phyloP scores from a whole-genome alignment of 352 stramenopile genomes.

The Pythium aquatile region DNA sequence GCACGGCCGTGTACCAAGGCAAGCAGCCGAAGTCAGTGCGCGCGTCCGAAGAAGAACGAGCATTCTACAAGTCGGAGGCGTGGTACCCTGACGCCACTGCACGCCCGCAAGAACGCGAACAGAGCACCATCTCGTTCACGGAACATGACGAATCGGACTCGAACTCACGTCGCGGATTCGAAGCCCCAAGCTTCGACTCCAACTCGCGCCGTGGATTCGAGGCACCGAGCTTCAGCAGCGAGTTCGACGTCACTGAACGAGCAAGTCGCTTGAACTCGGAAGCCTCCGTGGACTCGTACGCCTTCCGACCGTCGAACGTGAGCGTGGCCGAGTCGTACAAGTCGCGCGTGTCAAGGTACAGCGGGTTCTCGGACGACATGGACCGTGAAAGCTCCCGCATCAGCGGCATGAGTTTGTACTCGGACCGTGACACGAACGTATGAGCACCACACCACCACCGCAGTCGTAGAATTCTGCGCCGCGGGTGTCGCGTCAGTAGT shows the following conservation, averaged over 20 bases:
- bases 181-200: neutral
- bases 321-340: slow-evolving; percentile 66
- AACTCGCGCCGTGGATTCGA: slow-evolving; percentile 13
- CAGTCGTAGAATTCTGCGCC: neutral
- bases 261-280: slow-evolving; percentile 52
- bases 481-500: slow-evolving; percentile 8
- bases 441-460: slow-evolving; percentile 4
- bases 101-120: slow-evolving; percentile 24
- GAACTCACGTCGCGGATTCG: neutral
- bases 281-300: slow-evolving; percentile 72
- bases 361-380: slow-evolving; percentile 18
- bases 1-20: slow-evolving; percentile 12
- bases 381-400: slow-evolving; percentile 54
- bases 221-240: slow-evolving; percentile 12
- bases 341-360: slow-evolving; percentile 61
- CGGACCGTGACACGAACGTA: slow-evolving; percentile 25
- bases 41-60: slow-evolving; percentile 17
- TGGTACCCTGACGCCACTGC: slow-evolving; percentile 22
- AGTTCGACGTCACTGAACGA: slow-evolving; percentile 34
- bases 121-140: slow-evolving; percentile 23
- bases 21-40: slow-evolving; percentile 33
- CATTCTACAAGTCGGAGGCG: slow-evolving; percentile 24
- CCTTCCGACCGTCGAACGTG: slow-evolving; percentile 45
- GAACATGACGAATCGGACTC: slow-evolving; percentile 6
- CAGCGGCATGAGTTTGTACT: slow-evolving; percentile 43